Conservation (phyloP, 176 grass and related monocot species). For the Phyllostachys edulis region DNA sequence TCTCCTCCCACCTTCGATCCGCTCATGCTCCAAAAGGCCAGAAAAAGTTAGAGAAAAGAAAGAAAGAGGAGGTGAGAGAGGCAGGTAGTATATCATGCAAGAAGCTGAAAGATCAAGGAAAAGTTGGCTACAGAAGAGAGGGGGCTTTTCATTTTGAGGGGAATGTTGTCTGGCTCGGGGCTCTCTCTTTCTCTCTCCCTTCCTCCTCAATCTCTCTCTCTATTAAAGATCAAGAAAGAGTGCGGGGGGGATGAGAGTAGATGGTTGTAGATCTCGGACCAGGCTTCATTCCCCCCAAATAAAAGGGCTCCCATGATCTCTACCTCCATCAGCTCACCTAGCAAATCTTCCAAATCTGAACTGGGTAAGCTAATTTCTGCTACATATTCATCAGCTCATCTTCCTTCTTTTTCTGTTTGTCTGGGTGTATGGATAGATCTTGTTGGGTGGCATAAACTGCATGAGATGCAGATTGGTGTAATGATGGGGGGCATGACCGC, state of each 20-base stretch:
- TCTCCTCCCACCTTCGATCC: background rate
- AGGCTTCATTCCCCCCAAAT: constrained; percentile 93
- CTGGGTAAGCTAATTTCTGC: background rate
- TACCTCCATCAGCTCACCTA: background rate
- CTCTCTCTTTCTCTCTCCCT: constrained; percentile 12
- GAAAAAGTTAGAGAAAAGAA: background rate
- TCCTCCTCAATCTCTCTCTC: background rate
- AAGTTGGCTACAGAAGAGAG: constrained; percentile 2
- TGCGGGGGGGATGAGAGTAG: background rate
- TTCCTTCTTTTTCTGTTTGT: background rate
- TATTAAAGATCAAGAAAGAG: background rate
- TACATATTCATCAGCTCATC: background rate
- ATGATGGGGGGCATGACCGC: constrained; percentile 50
- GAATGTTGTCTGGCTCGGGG: constrained; percentile 80
- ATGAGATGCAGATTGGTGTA: constrained; percentile 71
- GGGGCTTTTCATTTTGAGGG: constrained; percentile 58
- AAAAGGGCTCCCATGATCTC: constrained; percentile 41
- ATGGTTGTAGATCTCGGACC: constrained; percentile 72
- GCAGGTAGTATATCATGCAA: constrained; percentile 18
- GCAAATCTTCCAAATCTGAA: constrained; percentile 19
- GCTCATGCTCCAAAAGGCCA: constrained; percentile 18
- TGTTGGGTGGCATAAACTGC: constrained; percentile 26
- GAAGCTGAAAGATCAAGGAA: constrained; percentile 2
- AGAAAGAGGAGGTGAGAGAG: background rate
- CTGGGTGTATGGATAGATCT: constrained; percentile 6